Evolutionary conservation across 2,329 filamentous ascomycete genomes (phyloP).

Genomic region (Botrytis porri): DNA sequence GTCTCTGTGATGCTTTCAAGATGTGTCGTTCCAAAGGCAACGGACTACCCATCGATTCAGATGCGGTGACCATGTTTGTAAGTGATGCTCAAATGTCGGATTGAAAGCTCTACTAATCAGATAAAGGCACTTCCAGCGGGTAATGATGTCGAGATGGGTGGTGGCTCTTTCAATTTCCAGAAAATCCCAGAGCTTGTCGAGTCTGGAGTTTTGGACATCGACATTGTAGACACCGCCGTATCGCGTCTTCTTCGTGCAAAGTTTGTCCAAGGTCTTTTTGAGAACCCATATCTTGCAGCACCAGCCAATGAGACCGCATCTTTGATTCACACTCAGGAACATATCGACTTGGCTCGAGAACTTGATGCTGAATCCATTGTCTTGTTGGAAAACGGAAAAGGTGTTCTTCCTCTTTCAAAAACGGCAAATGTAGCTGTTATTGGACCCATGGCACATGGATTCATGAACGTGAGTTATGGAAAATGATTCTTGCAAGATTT

Average conservation of each 20-base stretch:
- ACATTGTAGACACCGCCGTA: constrained; percentile 63
- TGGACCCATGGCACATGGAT: constrained; percentile 70
- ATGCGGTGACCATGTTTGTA: constrained; percentile 60
- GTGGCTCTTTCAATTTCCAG: constrained; percentile 68
- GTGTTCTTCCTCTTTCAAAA: constrained; percentile 63
- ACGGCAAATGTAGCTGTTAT: constrained; percentile 69
- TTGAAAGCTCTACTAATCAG: neutral
- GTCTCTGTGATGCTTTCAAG: constrained; percentile 61
- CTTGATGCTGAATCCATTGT: constrained; percentile 79
- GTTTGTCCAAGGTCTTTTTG: constrained; percentile 68
- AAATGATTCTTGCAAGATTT: constrained; percentile 8
- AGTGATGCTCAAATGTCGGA: constrained; percentile 21
- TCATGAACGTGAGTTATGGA: constrained; percentile 58
- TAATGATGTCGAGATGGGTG: constrained; percentile 74
- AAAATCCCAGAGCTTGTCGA: constrained; percentile 63
- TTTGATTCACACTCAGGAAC: constrained; percentile 64
- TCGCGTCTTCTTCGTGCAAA: constrained; percentile 63
- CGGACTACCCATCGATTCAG: constrained; percentile 54
- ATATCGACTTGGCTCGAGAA: constrained; percentile 66
- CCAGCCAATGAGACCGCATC: constrained; percentile 52
- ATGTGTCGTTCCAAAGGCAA: constrained; percentile 52
- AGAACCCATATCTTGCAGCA: constrained; percentile 63
- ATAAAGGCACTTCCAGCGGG: constrained; percentile 59
- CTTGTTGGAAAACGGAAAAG: constrained; percentile 71
- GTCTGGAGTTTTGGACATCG: constrained; percentile 56